A percentile compares a stretch with the other conserved stretches of the same genome.
Evolutionary conservation across 306 rosid species (phyloP).

Genomic region (Cicer yamashitae): DNA sequence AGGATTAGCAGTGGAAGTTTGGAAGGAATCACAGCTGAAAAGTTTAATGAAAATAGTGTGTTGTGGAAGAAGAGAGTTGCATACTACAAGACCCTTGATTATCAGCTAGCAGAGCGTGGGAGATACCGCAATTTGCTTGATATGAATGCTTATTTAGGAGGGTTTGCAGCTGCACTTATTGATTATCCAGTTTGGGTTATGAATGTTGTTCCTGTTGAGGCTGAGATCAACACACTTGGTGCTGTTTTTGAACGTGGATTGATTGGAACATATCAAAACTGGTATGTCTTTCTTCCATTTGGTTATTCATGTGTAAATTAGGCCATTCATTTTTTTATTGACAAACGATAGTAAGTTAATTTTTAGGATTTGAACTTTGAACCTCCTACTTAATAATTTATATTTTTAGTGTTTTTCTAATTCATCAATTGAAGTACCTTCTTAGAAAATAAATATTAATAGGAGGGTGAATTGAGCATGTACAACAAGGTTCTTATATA

Average conservation of each 20-base stretch:
- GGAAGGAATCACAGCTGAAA: constrained; percentile 63
- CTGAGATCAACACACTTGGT: constrained; percentile 79
- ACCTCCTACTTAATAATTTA: no score
- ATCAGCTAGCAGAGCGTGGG: constrained; percentile 73
- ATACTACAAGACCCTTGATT: constrained; percentile 71
- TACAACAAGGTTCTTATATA: no score
- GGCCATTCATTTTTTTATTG: no score
- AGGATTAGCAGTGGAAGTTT: constrained; percentile 78
- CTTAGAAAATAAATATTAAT: no score
- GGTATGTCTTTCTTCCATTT: constrained; percentile 55
- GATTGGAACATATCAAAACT: constrained; percentile 88
- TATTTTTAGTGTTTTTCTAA: no score
- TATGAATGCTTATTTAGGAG: constrained; percentile 88
- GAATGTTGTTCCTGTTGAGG: constrained; percentile 83
- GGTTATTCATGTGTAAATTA: no score
- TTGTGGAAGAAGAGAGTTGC: constrained; percentile 88
- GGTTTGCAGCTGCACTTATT: constrained; percentile 84
- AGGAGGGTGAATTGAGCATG: no score
- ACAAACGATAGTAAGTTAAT: no score
- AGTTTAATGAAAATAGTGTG: constrained; percentile 57
- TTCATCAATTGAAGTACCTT: no score
- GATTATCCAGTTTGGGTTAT: constrained; percentile 88
- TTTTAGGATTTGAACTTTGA: no score
- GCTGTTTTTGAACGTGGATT: constrained; percentile 85
- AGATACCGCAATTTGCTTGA: constrained; percentile 87